Base-by-base conservation (phyloP, 1,139 yeast species). In the Debaryomyces singareniensis region DNA sequence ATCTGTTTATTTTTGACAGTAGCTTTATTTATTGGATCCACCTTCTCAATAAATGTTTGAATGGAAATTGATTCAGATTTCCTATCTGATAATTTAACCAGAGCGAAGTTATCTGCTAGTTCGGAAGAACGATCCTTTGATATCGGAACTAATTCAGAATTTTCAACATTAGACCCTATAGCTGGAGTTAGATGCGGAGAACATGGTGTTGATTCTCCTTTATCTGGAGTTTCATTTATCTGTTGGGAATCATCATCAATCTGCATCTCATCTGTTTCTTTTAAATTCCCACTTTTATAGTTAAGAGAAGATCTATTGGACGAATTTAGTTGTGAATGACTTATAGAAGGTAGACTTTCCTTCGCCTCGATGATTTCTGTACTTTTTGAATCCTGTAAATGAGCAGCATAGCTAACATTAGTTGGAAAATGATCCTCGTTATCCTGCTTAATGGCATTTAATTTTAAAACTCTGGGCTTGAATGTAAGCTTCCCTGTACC, bases 11-110 rank as follows among this genome's bases (percentile, higher is more conserved):
- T 55, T 29, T 51, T 55, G 26, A 45, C 56, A 0, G 71, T 54
- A 5, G 61, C 47, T 5, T 58, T 49, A 29, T 45, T 56, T 15
- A 68, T 44, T 1, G 74, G 74, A 39, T 68, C 73, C 1, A 63
- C 53, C 35, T 51, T 63, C 15, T 64, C 71, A 22, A 66, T 61
- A 16, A 64, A 45, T 2, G 49, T 39, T 35, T 64, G 65, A 12
- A 62, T 46, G 4, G 53, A 49, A 30, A 45, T 47, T 15, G 33
- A 35, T 12, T 39, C 32, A n/a, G 28, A 29, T 24, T 11, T n/a
- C 12, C 31, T 20, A 12, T 53, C 60, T 2, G 56, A 43, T 7
- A 66, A 51, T 20, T 59, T 50, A 1, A 66, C 70, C 32, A 54
- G 64, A 0, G 70, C 64, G 38, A 66, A 58, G 29, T 61, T 64